phyloP scores from a whole-genome alignment of 257 asterid genomes.

The Solanum habrochaites region DNA sequence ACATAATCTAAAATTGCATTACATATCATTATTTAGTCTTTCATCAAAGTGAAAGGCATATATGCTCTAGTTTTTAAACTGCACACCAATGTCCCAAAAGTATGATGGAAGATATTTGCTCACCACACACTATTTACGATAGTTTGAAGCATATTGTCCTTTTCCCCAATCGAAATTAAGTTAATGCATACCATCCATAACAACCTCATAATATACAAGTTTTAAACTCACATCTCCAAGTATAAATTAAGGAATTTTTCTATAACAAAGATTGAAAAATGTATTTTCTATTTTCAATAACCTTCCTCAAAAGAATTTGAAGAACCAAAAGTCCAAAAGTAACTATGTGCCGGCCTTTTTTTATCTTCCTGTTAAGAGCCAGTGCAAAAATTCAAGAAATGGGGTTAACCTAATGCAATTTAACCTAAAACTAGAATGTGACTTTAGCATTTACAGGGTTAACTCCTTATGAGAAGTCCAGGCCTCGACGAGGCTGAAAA shows the following conservation, averaged over 20 bases:
- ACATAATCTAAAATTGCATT: too few relatives aligned
- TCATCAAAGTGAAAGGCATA: too few relatives aligned
- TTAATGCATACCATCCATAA: background rate
- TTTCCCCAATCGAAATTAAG: too few relatives aligned
- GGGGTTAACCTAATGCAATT: constrained; percentile 4
- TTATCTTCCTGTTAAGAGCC: constrained; percentile 5
- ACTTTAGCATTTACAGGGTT: constrained; percentile 30
- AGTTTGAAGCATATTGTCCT: too few relatives aligned
- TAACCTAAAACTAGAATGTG: constrained; percentile 26
- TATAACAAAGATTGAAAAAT: background rate
- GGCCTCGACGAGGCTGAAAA: constrained; percentile 6
- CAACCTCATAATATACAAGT: background rate
- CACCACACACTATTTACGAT: too few relatives aligned
- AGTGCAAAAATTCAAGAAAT: constrained; percentile 12
- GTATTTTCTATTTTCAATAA: background rate
- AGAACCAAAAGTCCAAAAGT: constrained; percentile 2
- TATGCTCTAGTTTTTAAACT: background rate
- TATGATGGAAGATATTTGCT: too few relatives aligned
- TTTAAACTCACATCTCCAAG: background rate
- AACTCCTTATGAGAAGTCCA: constrained; percentile 1
- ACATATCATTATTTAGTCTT: too few relatives aligned
- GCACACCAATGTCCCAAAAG: too few relatives aligned
- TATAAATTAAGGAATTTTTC: background rate
- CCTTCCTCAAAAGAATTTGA: constrained; percentile 10
- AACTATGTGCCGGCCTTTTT: constrained; percentile 16